phyloP scores from a whole-genome alignment of 169 alveolate genomes.

The Besnoitia besnoiti region DNA sequence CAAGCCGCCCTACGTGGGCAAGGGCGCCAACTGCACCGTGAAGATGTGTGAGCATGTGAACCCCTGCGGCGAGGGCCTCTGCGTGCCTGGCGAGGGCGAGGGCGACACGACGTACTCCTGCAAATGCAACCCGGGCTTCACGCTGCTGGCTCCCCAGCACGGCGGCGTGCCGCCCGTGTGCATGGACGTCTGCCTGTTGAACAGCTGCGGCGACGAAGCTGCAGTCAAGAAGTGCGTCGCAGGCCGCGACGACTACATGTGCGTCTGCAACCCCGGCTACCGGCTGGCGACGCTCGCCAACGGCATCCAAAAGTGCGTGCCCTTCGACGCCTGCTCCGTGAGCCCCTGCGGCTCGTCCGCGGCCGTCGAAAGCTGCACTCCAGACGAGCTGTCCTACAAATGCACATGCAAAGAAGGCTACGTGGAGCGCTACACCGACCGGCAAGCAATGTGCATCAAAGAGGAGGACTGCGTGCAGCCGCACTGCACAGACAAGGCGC shows the following conservation, averaged over 20 bases:
- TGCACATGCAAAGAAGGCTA: not conserved
- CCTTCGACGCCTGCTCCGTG: constrained; percentile 20
- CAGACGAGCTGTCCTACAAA: not conserved
- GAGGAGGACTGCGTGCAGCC: constrained; percentile 9
- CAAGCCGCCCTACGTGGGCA: not conserved
- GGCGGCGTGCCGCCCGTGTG: not conserved
- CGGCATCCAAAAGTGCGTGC: not conserved
- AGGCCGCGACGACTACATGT: constrained; percentile 12
- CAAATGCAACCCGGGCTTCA: constrained; percentile 36
- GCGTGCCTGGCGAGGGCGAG: not conserved
- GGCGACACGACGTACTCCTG: not conserved
- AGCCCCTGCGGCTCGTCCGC: constrained; percentile 18
- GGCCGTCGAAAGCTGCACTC: constrained; percentile 25
- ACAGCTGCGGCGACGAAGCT: constrained; percentile 17
- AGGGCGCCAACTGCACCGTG: constrained; percentile 19
- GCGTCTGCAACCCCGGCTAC: constrained; percentile 34
- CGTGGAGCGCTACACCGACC: constrained; percentile 17
- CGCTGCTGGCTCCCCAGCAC: not conserved
- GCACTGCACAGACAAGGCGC: not conserved
- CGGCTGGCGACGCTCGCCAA: not conserved
- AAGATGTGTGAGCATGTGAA: not conserved
- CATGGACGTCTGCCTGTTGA: not conserved
- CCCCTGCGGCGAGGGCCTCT: constrained; percentile 1
- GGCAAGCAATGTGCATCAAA: constrained; percentile 2
- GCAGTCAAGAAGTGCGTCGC: constrained; percentile 15